Evolutionary conservation across 108 stramenopile species (phyloP), one percentile per base, ranked within the genome.

Genomic region (Cyclotella distinguenda): DNA sequence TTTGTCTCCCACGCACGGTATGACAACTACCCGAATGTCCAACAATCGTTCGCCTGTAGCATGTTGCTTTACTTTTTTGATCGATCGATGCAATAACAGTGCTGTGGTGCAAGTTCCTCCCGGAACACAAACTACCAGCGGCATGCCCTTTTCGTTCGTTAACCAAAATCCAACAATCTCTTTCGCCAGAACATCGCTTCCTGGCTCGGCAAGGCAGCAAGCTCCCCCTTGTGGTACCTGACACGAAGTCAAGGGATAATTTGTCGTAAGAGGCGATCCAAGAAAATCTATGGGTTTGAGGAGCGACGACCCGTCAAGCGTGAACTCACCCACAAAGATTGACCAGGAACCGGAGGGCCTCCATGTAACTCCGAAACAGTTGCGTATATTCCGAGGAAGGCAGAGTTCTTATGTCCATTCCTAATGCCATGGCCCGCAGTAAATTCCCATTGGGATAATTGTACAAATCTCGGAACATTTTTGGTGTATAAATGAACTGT

Each of bases 401-500:
- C 11, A 97, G 33, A 42, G 93, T 89, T 13, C 84, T 46, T 36
- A 97, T 60, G 64, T 96, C 92, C 79, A 93, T 91, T 21, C 94
- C 95, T 43, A 97, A 62, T 11, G 80, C 66, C 22, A 78, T 19
- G 1, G 95, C 87, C 12, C 94, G 68, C 21, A 91, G 82, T 16
- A 91, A 79, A 64, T 97, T 97, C 5, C 96, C 96, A 35, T 64
- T 86, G 1, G 96, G 94, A 44, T 92, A 68, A 9, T 82, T 85
- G 53, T 13, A 97, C 77, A 82, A 92, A 96, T 22, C 85, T 53
- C 3, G 94, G 94, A 39, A 95, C 57, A 48, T 74, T 86, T 58
- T 97, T 97, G 45, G 93, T 88, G 80, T 91, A 94, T 96, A 97
- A 7, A 87, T 74, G 60, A 97, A 96, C 21, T 80, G 77, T 30